Percentiles rank a stretch among this genome's conserved stretches.
phyloP scores from a whole-genome alignment of 2,329 filamentous ascomycete species.

The Mycogone perniciosa region DNA sequence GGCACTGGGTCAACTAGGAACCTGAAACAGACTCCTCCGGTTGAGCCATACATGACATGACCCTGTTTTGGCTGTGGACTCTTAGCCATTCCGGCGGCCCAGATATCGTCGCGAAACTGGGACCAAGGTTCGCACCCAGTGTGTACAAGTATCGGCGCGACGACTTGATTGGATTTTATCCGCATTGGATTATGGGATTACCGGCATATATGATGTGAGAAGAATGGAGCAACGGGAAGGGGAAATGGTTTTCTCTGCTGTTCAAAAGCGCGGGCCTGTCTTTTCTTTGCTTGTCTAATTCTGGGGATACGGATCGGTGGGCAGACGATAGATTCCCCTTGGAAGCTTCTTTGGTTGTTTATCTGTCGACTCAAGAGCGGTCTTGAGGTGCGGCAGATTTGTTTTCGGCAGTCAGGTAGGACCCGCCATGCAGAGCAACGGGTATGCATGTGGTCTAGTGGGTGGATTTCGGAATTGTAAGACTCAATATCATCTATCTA shows the following conservation, averaged over 20 bases:
- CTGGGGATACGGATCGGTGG: conserved; percentile 5
- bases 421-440: conserved; percentile 18
- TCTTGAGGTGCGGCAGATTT: conserved; percentile 12
- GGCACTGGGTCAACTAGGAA: neutral
- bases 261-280: neutral
- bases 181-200: neutral
- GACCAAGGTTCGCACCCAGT: neutral
- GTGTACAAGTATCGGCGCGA: conserved; percentile 5
- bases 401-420: conserved; percentile 9
- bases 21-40: neutral
- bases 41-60: neutral
- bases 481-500: neutral
- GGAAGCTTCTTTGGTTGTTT: conserved; percentile 11
- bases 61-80: neutral
- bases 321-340: conserved; percentile 18
- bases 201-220: conserved; percentile 2
- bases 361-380: conserved; percentile 17
- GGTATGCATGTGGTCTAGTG: conserved; percentile 18
- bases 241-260: neutral
- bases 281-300: conserved; percentile 5
- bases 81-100: too few species aligned
- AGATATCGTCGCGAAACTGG: neutral
- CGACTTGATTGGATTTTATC: conserved; percentile 2
- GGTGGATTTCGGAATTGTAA: conserved; percentile 8
- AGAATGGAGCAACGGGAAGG: neutral